Evolutionary conservation across 768 basidiomycete species (phyloP), one percentile per base, ranked within the genome.

Genomic region (Naganishia randhawae): DNA sequence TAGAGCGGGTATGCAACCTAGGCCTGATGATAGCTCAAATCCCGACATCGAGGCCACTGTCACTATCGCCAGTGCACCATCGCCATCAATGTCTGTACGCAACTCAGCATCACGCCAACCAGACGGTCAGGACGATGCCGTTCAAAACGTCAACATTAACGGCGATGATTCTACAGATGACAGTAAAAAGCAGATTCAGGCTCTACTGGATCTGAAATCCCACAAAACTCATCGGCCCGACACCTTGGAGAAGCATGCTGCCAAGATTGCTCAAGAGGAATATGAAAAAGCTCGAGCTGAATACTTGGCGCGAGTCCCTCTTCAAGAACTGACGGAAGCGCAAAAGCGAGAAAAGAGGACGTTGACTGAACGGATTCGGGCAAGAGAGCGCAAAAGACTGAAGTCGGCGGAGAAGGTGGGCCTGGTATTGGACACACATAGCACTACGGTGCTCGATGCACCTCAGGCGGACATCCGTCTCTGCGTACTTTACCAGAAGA

Each of bases 401-500:
- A 61, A 42, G 17, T 35, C 57, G 29, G 57, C 39, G 29, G 57
- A n/a, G 32, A 29, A 61, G 7, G n/a, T 22, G 13, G 57, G 55
- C 5, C 16, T 57, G 9, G 31, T 13, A 10, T 16, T 39, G 17
- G n/a, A 33, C 2, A 10, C 19, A 3, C n/a, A 1, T 22, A 14
- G 33, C 10, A n/a, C 55, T 7, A 9, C 19, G n/a, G 25, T 57
- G n/a, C 33, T 57, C 33, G 35, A 57, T 9, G n/a, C n/a, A 14
- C 55, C 35, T 35, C n/a, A 33, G 37, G 35, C 55, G 33, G 55
- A 57, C 16, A 16, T 57, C 19, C 55, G 55, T 8, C 55, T 39
- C 4, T 37, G 19, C 19, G 17, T 57, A 17, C 31, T 57, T 19
- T 19, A 33, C 35, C 17, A 33, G 35, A 57, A 29, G 39, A 29